Evolutionary conservation across 768 basidiomycete species (phyloP), one percentile per base, ranked within the genome.

Genomic region (Phanerodontia chrysosporium): DNA sequence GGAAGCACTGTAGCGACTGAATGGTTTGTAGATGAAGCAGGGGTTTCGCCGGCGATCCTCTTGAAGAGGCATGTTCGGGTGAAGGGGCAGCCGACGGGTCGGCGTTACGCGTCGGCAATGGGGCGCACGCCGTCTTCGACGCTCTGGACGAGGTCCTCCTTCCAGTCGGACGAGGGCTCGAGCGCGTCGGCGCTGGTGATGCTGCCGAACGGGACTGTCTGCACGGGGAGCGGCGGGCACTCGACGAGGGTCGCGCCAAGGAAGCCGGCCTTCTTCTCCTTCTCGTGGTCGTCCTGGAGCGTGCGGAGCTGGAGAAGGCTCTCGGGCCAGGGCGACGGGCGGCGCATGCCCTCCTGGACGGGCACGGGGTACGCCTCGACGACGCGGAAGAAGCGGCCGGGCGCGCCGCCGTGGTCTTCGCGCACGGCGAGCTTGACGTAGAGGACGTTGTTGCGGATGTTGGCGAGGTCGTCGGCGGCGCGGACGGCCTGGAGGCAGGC

Each of bases 121-220:
- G 18, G 39, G 10, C 39, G 10, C 18, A 42, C 10, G 39, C 67
- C 67, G 28, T 57, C 14, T 52, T 67, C 65, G 9, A 69, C 56
- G 29, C 62, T 58, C n/a, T 57, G 42, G 4, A 56, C 60, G 14
- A 69, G 52, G 10, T 48, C 52, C 14, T 60, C 57, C 60, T 66
- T 66, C 68, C 68, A 69, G 25, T 58, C 39, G 13, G 45, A 24
- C 5, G 55, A 51, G 14, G 45, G 36, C 22, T 35, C 25, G 39
- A 42, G 39, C 39, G 9, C 27, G 44, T 61, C 42, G 39, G 52
- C 36, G 49, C 59, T 62, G 58, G 48, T 62, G 60, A 74, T 55
- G 18, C 67, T 69, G n/a, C 70, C 72, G 56, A 72, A 71, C n/a
- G 72, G 73, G 16, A 73, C 67, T 13, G 70, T 67, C 54, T 71